Evolutionary conservation across 768 basidiomycete species (phyloP), one percentile per base, ranked within the genome.

Genomic region (Russula griseocarnosa): DNA sequence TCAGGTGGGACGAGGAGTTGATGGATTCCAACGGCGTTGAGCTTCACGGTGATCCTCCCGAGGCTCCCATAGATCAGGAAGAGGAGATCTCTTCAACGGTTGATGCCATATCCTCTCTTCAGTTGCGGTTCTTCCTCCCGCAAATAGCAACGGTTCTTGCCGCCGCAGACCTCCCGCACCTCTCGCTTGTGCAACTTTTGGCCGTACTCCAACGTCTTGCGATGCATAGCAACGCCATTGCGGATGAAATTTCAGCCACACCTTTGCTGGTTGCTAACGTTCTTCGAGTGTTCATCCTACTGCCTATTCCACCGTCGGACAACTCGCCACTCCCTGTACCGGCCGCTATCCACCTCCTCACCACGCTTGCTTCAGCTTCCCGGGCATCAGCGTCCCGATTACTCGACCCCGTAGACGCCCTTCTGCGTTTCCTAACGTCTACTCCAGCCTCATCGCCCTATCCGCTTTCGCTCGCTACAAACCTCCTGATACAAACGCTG

Each of bases 381-480:
- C 83, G 93, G n/a, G 68, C 75, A 1, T 87, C 84, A 62, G 93
- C 94, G 0, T 73, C 73, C 11, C 76, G 77, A 7, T 74, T 93
- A 8, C 70, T 81, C 38, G 82, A 81, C 16, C 74, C 81, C 20
- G 80, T 85, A 1, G 87, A 90, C 68, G 77, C 85, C 0, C 80
- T 91, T 1, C 77, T 96, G 50, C 84, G 90, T 26, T 96, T 91
- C 70, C 71, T 92, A 53, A 78, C 85, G 0, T 75, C 79, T 55
- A 78, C 83, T 28, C 89, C 86, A 34, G 69, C 79, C 26, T 68
- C 75, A 2, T 78, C 77, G 3, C 73, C 79, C 0, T 80, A 82
- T 50, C 62, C 75, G 0, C 61, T 55, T 5, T 50, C 72, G 0
- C 71, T 78, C 1, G 76, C 83, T 0, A 78, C 74, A 1, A 70